Percentiles rank a stretch among this genome's conserved stretches.
Conservation (phyloP, 2,329 filamentous ascomycete species). For the Diaporthe sp. region DNA sequence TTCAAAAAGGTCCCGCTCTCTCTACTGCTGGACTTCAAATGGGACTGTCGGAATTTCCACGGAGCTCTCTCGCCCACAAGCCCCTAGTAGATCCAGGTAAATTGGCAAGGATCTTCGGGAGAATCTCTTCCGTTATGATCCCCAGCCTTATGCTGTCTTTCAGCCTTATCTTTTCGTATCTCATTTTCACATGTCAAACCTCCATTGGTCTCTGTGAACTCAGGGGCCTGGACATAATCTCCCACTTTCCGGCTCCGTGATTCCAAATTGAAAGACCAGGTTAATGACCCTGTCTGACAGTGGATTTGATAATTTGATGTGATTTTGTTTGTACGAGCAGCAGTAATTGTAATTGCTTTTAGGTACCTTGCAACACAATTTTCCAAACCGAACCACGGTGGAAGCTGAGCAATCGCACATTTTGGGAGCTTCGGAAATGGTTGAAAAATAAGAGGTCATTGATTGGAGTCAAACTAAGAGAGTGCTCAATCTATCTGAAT, state of each 20-base stretch:
- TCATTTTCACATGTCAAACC: not conserved
- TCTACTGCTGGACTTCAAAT: not conserved
- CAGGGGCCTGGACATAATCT: not conserved
- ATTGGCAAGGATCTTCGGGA: not conserved
- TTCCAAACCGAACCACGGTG: not conserved
- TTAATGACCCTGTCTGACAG: rapidly evolving
- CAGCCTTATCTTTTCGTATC: not conserved
- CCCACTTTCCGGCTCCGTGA: not conserved
- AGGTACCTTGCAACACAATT: not conserved
- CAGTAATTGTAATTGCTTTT: rapidly evolving
- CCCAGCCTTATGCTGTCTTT: not conserved
- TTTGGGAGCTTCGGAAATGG: no score
- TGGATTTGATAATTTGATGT: not conserved
- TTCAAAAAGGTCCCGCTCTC: rapidly evolving
- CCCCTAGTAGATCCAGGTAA: not conserved
- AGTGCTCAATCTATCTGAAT: slow-evolving; percentile 3
- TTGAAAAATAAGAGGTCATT: not conserved
- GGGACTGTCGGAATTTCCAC: not conserved
- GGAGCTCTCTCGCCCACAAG: not conserved
- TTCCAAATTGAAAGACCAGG: not conserved
- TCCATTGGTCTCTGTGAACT: not conserved
- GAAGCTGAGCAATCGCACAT: not conserved
- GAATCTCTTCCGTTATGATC: no score
- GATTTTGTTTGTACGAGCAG: not conserved
- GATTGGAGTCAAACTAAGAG: not conserved